phyloP scores from a whole-genome alignment of 2,329 filamentous ascomycete genomes.

The Tympanopsis confertula region DNA sequence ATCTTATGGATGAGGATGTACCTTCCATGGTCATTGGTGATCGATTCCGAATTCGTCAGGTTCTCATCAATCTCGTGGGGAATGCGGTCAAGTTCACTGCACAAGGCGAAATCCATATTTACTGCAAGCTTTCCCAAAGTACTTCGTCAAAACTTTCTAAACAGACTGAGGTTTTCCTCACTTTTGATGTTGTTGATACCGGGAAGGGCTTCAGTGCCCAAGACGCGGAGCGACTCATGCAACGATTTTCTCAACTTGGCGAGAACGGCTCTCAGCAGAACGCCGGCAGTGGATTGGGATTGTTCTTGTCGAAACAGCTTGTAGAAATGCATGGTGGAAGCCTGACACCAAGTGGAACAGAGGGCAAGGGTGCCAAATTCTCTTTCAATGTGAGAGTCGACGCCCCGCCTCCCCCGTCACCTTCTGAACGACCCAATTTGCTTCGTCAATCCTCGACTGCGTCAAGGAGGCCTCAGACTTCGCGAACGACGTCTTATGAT shows the following conservation, averaged over 20 bases:
- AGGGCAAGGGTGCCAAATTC: conserved; percentile 35
- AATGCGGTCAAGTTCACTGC: conserved; percentile 61
- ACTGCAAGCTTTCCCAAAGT: conserved; percentile 36
- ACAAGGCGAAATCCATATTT: conserved; percentile 51
- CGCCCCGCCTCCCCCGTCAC: neutral
- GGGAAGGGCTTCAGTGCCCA: conserved; percentile 52
- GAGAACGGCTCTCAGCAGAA: conserved; percentile 51
- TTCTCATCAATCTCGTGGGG: conserved; percentile 54
- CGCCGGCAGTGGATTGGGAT: conserved; percentile 51
- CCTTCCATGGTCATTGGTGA: conserved; percentile 54
- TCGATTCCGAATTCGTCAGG: conserved; percentile 53
- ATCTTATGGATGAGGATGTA: conserved; percentile 50
- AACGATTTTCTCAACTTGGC: conserved; percentile 57
- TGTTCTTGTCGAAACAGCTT: conserved; percentile 57
- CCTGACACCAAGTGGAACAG: conserved; percentile 48
- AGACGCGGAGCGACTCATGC: conserved; percentile 54
- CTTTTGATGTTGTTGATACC: conserved; percentile 55
- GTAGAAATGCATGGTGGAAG: conserved; percentile 56
- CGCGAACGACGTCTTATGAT: too few species aligned
- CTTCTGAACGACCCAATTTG: neutral
- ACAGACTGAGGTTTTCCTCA: conserved; percentile 39
- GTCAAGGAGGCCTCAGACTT: too few species aligned
- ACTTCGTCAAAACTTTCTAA: conserved; percentile 15
- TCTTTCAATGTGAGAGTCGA: neutral
- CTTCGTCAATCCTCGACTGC: neutral